Percentiles rank a stretch among this genome's conserved stretches.
These are phyloP conservation scores for Colletotrichum ledebouriae DNA, from an alignment of 2,329 filamentous ascomycete genomes.

Conservation along the genomic window DNA sequence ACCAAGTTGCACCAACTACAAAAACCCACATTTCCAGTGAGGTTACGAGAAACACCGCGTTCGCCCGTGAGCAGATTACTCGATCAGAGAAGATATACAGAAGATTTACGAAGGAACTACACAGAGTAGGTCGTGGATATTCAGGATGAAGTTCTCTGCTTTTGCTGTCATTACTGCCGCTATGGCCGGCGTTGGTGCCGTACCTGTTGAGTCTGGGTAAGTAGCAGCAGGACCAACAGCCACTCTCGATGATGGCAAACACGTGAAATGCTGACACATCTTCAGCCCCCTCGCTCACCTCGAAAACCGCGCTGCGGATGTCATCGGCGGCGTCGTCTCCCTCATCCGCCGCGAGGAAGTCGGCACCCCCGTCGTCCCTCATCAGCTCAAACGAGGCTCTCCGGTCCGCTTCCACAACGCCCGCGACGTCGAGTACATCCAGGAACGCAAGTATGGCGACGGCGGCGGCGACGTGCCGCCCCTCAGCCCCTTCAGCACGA, in stretches of 20 bases:
- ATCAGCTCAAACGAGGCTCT: conserved; percentile 9
- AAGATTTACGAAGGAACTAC: background rate
- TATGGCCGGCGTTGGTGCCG: conserved; percentile 24
- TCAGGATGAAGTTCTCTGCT: conserved; percentile 33
- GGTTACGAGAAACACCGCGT: background rate
- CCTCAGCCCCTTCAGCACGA: conserved; percentile 17
- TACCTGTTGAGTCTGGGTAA: conserved; percentile 32
- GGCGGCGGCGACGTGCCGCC: conserved; percentile 5
- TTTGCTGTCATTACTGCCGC: conserved; percentile 27
- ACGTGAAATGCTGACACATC: background rate
- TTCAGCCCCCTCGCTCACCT: conserved; percentile 26
- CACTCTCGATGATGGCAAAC: background rate
- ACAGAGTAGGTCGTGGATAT: conserved; percentile 7
- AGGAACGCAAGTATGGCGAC: conserved; percentile 13
- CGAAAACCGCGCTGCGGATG: conserved; percentile 31
- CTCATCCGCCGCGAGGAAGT: conserved; percentile 35
- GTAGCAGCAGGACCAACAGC: background rate
- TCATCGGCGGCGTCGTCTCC: conserved; percentile 32
- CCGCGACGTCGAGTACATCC: conserved; percentile 24
- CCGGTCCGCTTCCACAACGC: conserved; percentile 29
- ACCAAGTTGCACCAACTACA: background rate
- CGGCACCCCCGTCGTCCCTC: conserved; percentile 16
- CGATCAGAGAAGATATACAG: background rate
- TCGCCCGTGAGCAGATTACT: conserved; percentile 5
- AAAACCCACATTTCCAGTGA: background rate